Evolutionary conservation across 2,329 filamentous ascomycete genomes (phyloP).

Genomic region (Coniochaeta prunicola): DNA sequence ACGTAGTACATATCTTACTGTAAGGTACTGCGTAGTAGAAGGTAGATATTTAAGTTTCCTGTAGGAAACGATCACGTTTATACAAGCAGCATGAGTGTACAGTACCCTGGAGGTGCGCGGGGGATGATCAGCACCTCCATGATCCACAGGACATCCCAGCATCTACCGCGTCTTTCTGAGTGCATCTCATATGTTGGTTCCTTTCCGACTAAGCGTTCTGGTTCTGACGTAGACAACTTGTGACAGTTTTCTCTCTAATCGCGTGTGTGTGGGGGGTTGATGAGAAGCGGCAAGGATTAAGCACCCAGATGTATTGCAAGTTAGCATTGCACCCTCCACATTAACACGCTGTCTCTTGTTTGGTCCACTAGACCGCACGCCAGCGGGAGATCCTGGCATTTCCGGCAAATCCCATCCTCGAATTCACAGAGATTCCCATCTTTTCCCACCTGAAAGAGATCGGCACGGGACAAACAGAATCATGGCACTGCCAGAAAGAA

Average conservation of each 20-base stretch:
- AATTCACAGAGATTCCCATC: neutral
- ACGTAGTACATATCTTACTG: too few relatives aligned
- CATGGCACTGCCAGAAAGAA: neutral
- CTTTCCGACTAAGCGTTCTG: too few relatives aligned
- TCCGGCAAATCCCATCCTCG: constrained; percentile 3
- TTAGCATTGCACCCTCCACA: too few relatives aligned
- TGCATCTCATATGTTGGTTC: neutral
- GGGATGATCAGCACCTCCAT: too few relatives aligned
- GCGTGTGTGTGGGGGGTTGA: neutral
- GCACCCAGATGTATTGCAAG: too few relatives aligned
- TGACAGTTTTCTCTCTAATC: neutral
- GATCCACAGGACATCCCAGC: too few relatives aligned
- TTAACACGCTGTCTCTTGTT: too few relatives aligned
- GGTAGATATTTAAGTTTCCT: too few relatives aligned
- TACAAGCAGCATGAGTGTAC: too few relatives aligned
- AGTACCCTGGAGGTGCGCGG: too few relatives aligned
- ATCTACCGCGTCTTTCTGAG: neutral
- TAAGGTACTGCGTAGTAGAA: too few relatives aligned
- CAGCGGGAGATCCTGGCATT: neutral
- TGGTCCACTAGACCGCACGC: neutral
- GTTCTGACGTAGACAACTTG: neutral
- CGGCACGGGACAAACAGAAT: neutral
- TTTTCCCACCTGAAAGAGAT: neutral
- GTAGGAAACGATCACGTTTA: too few relatives aligned
- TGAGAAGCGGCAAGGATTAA: neutral